Evolutionary conservation across 306 rosid species (phyloP).

Genomic region (Vachellia pachyceras): DNA sequence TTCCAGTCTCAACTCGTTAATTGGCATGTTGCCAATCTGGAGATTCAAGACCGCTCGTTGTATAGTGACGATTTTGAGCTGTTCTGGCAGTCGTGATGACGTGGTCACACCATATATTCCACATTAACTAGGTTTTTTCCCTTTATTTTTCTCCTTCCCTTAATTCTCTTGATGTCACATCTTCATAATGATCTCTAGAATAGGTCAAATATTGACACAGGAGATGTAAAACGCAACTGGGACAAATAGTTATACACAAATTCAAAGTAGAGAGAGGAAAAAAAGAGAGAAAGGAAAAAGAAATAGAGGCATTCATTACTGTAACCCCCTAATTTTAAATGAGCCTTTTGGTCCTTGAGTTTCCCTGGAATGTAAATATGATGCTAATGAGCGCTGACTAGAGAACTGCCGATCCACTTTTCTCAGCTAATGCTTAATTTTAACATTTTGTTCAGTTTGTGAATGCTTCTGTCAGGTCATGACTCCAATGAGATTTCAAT

Average conservation of each 20-base stretch:
- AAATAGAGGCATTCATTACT: slow-evolving; percentile 54
- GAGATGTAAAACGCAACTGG: slow-evolving; percentile 51
- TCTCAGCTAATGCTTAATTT: slow-evolving; percentile 11
- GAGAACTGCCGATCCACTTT: background rate
- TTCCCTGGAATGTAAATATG: slow-evolving; percentile 52
- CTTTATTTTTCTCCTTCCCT: background rate
- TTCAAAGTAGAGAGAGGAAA: slow-evolving; percentile 10
- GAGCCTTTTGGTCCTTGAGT: slow-evolving; percentile 40
- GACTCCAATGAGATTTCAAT: background rate
- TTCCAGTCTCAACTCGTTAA: slow-evolving; percentile 90
- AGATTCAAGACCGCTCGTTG: slow-evolving; percentile 99
- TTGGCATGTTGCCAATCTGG: slow-evolving; percentile 98
- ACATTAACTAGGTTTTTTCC: slow-evolving; percentile 43
- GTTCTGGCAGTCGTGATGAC: slow-evolving; percentile 94
- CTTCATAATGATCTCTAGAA: slow-evolving; percentile 43
- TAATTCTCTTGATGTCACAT: slow-evolving; percentile 39
- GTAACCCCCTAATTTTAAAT: slow-evolving; percentile 56
- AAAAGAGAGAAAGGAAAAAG: slow-evolving; percentile 10
- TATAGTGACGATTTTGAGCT: slow-evolving; percentile 92
- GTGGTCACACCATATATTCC: slow-evolving; percentile 50
- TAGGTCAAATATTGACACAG: slow-evolving; percentile 71
- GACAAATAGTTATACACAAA: slow-evolving; percentile 45
- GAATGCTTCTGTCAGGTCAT: background rate
- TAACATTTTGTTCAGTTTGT: slow-evolving; percentile 30
- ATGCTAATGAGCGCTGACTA: slow-evolving; percentile 35